Evolutionary conservation across 1,284 basidiomycete species (phyloP), one percentile per base, ranked within the genome.

Genomic region (Ustanciosporium gigantosporum): DNA sequence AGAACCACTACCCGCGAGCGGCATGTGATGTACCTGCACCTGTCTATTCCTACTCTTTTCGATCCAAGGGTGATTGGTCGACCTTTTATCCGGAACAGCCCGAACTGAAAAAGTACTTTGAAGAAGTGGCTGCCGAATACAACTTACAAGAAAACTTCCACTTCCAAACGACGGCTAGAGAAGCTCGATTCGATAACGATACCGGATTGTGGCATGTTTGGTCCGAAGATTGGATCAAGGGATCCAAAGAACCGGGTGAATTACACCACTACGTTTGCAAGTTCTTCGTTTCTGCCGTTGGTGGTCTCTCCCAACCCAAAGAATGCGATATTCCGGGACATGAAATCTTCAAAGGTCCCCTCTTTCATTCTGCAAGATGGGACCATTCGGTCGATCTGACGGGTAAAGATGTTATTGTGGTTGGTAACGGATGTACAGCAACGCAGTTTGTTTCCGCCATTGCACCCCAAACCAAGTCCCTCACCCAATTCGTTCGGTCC

Each of bases 351-450:
- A 43, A 68, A 15, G 72, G 70, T 2, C 42, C 70, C 5, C 49
- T 69, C 42, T 79, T 79, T 59, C 78, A 79, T 50, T 74, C 75
- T 22, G 77, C 76, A 0, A 55, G 71, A 4, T 79, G 78, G 78
- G 73, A 78, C 40, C 69, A 74, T 27, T 52, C 50, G 15, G 68
- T 79, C 25, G 52, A 72, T 22, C 36, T 78, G 25, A 65, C 62
- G 31, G 66, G 68, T 41, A 79, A 79, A 49, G 56, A 74, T 29
- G 77, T 79, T 13, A 64, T 77, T 15, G 58, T 79, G 14, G 61
- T 79, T 4, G 74, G 75, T 32, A 77, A 76, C 35, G 74, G 74
- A 11, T 74, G 73, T 50, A 66, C 62, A 0, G 73, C 70, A 11
- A 73, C 70, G 16, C 73, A 74, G 29, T 69, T 72, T 42, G 55